phyloP scores from a whole-genome alignment of 768 basidiomycete genomes.

The Amanita subjunquillea region DNA sequence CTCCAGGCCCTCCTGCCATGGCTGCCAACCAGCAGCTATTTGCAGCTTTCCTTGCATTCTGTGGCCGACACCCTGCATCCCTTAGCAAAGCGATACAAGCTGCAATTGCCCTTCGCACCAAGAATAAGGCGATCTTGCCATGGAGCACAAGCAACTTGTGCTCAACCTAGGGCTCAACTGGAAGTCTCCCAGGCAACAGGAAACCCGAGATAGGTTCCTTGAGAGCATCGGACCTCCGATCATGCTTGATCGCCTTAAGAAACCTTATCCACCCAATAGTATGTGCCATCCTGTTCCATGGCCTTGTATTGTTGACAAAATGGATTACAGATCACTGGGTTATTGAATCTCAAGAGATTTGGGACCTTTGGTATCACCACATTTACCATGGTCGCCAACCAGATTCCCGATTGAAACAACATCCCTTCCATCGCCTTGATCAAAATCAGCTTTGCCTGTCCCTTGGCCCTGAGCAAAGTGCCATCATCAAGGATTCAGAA shows the following conservation, averaged over 20 bases:
- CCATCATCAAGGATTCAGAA: no score
- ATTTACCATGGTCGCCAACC: neutral
- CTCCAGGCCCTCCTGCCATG: neutral
- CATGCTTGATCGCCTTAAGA: neutral
- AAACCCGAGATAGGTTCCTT: neutral
- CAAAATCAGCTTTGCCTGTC: neutral
- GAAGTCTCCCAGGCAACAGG: neutral
- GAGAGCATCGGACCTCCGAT: neutral
- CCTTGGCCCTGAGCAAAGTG: no score
- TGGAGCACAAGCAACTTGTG: neutral
- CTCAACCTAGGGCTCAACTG: neutral
- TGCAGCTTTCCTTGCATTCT: neutral
- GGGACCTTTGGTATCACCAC: neutral
- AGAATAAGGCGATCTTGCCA: neutral
- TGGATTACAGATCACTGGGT: neutral
- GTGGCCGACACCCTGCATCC: neutral
- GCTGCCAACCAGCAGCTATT: neutral
- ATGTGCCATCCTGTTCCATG: neutral
- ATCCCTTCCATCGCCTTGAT: neutral
- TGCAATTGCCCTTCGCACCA: neutral
- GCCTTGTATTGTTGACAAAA: neutral
- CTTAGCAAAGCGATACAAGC: neutral
- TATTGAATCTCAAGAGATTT: neutral
- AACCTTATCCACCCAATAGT: neutral
- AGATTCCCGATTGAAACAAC: neutral